phyloP scores from a whole-genome alignment of 345 rosid species.

The Bruguiera parviflora region DNA sequence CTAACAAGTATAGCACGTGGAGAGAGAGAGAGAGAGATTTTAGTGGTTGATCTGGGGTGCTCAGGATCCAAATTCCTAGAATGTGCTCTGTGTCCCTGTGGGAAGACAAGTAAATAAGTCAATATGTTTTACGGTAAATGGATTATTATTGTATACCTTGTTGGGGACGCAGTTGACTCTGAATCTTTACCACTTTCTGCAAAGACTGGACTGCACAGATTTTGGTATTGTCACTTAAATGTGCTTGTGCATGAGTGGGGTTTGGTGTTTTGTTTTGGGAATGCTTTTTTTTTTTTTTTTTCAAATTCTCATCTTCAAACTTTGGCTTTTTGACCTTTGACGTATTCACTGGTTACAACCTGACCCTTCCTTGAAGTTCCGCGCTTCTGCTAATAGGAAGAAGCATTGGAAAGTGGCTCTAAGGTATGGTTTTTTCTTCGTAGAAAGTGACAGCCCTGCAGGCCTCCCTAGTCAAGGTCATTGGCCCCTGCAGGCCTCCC shows the following conservation, averaged over 20 bases:
- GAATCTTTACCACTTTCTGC: background rate
- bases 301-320: background rate
- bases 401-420: no score
- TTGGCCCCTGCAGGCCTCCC: background rate
- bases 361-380: constrained; percentile 1
- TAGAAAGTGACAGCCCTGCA: background rate
- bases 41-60: no score
- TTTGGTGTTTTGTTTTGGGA: background rate
- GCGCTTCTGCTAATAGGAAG: background rate
- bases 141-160: constrained; percentile 16
- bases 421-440: no score
- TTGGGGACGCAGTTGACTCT: constrained; percentile 33
- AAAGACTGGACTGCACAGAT: constrained; percentile 13
- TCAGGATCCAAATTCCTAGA: no score
- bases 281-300: no score
- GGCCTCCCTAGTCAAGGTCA: background rate
- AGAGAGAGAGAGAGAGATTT: constrained; percentile 1
- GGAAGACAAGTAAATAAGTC: no score
- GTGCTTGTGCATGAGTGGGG: background rate
- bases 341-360: background rate
- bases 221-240: background rate
- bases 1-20: constrained; percentile 9
- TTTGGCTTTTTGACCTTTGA: background rate
- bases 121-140: no score
- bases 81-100: no score